phyloP scores from a whole-genome alignment of 306 rosid genomes.

The Prunus dulcis region DNA sequence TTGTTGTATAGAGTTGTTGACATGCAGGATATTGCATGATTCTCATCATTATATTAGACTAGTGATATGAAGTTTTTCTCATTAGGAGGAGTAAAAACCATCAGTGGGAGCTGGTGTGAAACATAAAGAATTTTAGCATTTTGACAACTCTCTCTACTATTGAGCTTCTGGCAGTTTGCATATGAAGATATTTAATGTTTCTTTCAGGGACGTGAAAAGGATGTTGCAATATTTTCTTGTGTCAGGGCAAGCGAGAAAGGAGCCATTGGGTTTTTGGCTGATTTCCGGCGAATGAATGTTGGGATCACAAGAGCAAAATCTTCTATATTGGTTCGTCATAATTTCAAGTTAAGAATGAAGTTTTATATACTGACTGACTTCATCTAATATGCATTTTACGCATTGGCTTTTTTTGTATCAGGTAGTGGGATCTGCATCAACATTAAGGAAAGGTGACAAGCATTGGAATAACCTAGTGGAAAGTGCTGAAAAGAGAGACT shows the following conservation, averaged over 20 bases:
- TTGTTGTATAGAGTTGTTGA: background rate
- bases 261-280: constrained; percentile 77
- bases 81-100: background rate
- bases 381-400: constrained; percentile 2
- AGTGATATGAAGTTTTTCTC: background rate
- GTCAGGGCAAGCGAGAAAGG: constrained; percentile 74
- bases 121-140: background rate
- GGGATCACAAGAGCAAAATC: constrained; percentile 97
- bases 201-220: constrained; percentile 92
- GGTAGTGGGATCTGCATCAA: constrained; percentile 96
- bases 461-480: constrained; percentile 85
- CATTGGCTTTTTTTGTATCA: constrained; percentile 18
- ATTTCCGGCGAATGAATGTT: constrained; percentile 82
- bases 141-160: background rate
- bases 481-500: constrained; percentile 66
- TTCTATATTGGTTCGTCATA: constrained; percentile 67
- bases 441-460: constrained; percentile 51
- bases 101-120: background rate
- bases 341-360: constrained; percentile 6
- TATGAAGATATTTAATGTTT: background rate
- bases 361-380: background rate
- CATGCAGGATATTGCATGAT: background rate
- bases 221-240: constrained; percentile 81
- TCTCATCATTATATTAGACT: background rate
- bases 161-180: background rate